A percentile compares a stretch with the other conserved stretches of the same genome.
These are phyloP conservation scores for Neostapfia colusana DNA, from an alignment of 176 grass and related monocot genomes.

Conservation along the genomic window DNA sequence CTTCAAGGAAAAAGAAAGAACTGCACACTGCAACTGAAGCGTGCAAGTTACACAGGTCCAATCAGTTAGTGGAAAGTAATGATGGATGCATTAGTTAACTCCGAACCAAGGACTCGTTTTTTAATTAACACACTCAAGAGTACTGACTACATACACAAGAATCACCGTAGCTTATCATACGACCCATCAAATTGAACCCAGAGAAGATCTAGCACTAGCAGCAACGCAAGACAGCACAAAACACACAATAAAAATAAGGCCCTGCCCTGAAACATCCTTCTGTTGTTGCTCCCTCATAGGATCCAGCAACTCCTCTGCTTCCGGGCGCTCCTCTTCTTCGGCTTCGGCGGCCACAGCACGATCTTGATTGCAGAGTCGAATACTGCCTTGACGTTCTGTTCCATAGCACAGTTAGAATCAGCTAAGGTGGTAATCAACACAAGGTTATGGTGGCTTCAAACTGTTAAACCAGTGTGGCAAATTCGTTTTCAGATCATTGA, in stretches of 20 bases:
- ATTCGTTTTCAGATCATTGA: not conserved
- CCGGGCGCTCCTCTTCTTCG: conserved; percentile 64
- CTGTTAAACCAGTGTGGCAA: not conserved
- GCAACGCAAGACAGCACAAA: conserved; percentile 1
- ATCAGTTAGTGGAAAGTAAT: too few relatives aligned
- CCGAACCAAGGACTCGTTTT: not conserved
- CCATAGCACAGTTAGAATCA: conserved; percentile 7
- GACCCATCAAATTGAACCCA: not conserved
- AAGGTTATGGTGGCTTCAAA: not conserved
- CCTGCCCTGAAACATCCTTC: not conserved
- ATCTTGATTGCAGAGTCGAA: conserved; percentile 83
- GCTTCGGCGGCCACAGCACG: conserved; percentile 61
- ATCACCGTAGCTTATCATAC: not conserved
- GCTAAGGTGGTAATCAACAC: not conserved
- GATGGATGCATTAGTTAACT: too few relatives aligned
- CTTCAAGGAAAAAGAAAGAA: conserved; percentile 5
- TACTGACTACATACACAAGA: not conserved
- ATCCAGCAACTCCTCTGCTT: conserved; percentile 72
- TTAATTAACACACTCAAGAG: conserved; percentile 12
- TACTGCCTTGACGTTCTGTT: conserved; percentile 74
- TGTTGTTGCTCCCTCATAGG: conserved; percentile 42
- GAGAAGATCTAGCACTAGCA: not conserved
- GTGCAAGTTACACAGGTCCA: conserved; percentile 11
- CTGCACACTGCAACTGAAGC: conserved; percentile 11
- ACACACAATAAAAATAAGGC: not conserved